Percentiles rank a stretch among this genome's conserved stretches.
phyloP scores from a whole-genome alignment of 208 protist species.

The Acanthamoeba culbertsoni region DNA sequence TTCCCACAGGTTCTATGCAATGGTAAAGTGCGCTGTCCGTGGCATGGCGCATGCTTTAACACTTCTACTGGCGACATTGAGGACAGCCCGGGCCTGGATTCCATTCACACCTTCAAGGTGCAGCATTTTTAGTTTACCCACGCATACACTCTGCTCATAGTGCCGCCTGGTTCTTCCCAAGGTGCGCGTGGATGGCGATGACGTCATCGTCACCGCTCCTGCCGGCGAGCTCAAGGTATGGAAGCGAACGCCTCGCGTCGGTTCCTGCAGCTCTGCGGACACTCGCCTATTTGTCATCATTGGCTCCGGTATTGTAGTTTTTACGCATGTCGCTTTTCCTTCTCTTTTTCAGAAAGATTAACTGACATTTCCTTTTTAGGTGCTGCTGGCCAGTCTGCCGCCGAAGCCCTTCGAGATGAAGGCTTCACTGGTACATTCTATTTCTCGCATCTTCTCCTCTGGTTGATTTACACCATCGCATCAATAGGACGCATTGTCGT shows the following conservation, averaged over 20 bases:
- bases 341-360: too few relatives aligned
- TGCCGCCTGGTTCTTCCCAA: background rate
- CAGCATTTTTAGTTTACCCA: background rate
- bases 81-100: constrained; percentile 67
- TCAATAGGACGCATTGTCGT: constrained; percentile 62
- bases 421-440: constrained; percentile 60
- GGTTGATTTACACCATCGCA: too few relatives aligned
- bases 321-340: background rate
- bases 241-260: background rate
- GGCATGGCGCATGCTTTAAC: constrained; percentile 78
- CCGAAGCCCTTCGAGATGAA: constrained; percentile 62
- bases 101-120: background rate
- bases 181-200: constrained; percentile 54
- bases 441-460: background rate
- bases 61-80: constrained; percentile 75
- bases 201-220: constrained; percentile 58
- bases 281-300: constrained; percentile 47
- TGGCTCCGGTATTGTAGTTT: background rate
- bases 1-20: constrained; percentile 40
- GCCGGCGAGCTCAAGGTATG: constrained; percentile 21
- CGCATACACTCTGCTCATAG: background rate
- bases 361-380: background rate
- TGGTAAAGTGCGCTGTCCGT: constrained; percentile 68
- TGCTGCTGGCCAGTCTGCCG: constrained; percentile 23
- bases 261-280: background rate